These are phyloP conservation scores for Brassica juncea DNA, from an alignment of 345 rosid genomes.

Conservation along the genomic window DNA sequence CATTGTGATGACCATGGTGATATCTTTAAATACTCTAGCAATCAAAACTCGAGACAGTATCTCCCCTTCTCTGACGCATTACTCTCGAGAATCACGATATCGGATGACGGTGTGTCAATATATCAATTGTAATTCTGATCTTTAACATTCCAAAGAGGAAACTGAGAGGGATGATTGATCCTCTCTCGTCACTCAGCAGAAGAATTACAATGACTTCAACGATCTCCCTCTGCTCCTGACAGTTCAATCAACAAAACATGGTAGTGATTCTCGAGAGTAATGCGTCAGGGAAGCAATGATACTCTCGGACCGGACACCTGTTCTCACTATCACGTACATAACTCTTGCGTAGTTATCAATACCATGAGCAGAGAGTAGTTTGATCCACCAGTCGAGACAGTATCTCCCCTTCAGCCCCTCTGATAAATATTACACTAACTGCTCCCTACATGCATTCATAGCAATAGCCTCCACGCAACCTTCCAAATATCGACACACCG, in stretches of 20 bases:
- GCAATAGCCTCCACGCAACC: slow-evolving; percentile 62
- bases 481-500: too few species aligned
- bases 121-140: slow-evolving; percentile 52
- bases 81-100: too few species aligned
- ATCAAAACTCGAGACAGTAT: too few species aligned
- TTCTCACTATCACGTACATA: slow-evolving; percentile 49
- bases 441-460: slow-evolving; percentile 71
- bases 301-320: slow-evolving; percentile 53
- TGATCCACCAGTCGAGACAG: slow-evolving; percentile 71
- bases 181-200: too few species aligned
- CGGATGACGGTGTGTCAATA: too few species aligned
- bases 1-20: slow-evolving; percentile 36
- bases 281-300: slow-evolving; percentile 66
- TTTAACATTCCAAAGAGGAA: not conserved
- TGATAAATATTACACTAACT: slow-evolving; percentile 59
- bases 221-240: slow-evolving; percentile 58
- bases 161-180: too few species aligned
- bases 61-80: too few species aligned
- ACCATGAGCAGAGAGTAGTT: too few species aligned
- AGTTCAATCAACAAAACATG: slow-evolving; percentile 49
- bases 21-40: too few species aligned
- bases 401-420: slow-evolving; percentile 53
- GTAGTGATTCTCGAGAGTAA: slow-evolving; percentile 68
- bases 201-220: too few species aligned
- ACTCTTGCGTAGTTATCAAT: too few species aligned